A percentile compares a stretch with the other conserved stretches of the same genome.
These are phyloP conservation scores for Alnus glutinosa DNA, from an alignment of 306 rosid species.

Conservation along the genomic window DNA sequence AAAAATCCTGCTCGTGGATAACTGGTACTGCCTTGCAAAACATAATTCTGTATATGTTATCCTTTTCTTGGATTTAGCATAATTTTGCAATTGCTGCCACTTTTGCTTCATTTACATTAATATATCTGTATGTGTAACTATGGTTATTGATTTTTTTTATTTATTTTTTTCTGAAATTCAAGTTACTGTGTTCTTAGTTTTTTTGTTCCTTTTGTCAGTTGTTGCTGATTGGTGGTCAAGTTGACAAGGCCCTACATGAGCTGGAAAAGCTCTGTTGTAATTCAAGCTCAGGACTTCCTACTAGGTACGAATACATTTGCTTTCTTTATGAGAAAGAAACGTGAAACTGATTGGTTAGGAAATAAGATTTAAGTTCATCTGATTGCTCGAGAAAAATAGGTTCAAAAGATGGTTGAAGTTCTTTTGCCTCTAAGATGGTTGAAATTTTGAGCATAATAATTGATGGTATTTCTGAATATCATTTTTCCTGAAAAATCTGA, in stretches of 20 bases:
- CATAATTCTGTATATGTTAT: background rate
- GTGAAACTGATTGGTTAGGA: background rate
- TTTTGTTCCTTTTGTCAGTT: conserved; percentile 47
- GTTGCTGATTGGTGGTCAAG: conserved; percentile 71
- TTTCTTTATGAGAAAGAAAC: background rate
- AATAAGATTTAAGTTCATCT: background rate
- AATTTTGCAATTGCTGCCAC: background rate
- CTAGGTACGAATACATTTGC: conserved; percentile 49
- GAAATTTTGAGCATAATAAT: no score
- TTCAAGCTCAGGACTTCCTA: conserved; percentile 46
- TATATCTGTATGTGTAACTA: background rate
- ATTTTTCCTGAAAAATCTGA: background rate
- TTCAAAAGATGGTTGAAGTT: background rate
- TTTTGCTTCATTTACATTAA: background rate
- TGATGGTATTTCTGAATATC: no score
- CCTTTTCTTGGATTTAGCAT: background rate
- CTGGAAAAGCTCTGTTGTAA: conserved; percentile 51
- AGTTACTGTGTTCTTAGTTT: background rate
- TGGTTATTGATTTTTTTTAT: background rate
- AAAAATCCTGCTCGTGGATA: background rate
- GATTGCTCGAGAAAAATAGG: background rate
- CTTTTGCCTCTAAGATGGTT: no score
- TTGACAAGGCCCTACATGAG: conserved; percentile 53
- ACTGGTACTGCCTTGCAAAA: conserved; percentile 1
- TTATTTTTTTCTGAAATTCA: background rate